These are phyloP conservation scores for Diplosphaera chodatii DNA, from an alignment of 139 green algal genomes.

Conservation along the genomic window DNA sequence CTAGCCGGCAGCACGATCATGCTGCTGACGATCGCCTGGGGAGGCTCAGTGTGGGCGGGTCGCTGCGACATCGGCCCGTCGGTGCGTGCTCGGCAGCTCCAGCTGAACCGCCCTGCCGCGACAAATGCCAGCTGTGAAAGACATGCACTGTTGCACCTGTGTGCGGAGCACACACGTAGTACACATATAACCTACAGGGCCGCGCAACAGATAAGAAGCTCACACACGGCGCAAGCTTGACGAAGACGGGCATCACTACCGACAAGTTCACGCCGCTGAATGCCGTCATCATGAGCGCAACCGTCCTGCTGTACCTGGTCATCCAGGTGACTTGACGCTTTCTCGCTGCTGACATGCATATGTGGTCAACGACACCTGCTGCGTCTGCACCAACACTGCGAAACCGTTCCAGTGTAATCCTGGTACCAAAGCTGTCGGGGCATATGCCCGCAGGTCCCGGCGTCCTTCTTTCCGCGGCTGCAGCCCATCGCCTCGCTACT, in stretches of 20 bases:
- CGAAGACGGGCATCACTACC: conserved; percentile 28
- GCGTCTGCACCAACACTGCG: too few species aligned
- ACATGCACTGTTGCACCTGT: too few species aligned
- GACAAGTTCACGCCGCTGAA: conserved; percentile 35
- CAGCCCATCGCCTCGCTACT: conserved; percentile 22
- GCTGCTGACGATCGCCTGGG: conserved; percentile 57
- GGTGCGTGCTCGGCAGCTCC: too few species aligned
- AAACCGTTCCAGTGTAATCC: too few species aligned
- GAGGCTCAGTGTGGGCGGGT: conserved; percentile 24
- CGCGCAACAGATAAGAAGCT: conserved; percentile 24
- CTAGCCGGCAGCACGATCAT: conserved; percentile 55
- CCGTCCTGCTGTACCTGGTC: conserved; percentile 31
- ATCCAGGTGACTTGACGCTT: too few species aligned
- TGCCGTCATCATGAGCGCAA: conserved; percentile 39
- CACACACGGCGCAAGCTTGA: conserved; percentile 11
- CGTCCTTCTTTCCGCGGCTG: neutral
- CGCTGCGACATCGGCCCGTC: conserved; percentile 39
- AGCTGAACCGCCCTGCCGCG: too few species aligned
- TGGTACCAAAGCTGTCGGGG: too few species aligned
- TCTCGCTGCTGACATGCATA: too few species aligned
- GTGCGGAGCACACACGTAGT: too few species aligned
- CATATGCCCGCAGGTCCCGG: neutral
- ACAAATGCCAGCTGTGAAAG: too few species aligned
- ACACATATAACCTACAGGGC: conserved; percentile 13
- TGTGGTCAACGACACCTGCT: too few species aligned